Conservation (phyloP, 176 grass and related monocot genomes). For the Ensete ventricosum region DNA sequence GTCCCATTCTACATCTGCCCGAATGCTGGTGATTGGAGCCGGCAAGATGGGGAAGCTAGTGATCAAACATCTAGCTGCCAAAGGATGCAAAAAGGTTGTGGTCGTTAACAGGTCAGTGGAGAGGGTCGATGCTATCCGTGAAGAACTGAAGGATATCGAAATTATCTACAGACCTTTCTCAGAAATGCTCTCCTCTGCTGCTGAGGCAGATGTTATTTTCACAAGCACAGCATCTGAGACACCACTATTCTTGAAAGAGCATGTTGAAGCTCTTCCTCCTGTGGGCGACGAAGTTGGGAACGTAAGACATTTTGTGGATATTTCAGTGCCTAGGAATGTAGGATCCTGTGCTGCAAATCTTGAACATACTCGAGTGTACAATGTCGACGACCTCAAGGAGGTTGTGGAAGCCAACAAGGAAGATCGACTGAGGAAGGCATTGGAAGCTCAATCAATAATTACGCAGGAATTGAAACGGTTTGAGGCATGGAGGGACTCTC, state of each 20-base stretch:
- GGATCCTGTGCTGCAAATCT: constrained; percentile 8
- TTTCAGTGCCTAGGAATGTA: constrained; percentile 15
- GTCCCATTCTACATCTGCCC: constrained; percentile 4
- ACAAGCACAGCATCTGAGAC: constrained; percentile 14
- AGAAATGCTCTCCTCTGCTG: constrained; percentile 3
- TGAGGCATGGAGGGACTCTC: constrained; percentile 12
- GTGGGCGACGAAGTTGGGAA: background rate
- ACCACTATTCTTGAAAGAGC: constrained; percentile 18
- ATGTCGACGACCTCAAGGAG: constrained; percentile 12
- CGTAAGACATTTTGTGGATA: constrained; percentile 5
- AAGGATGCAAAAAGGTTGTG: constrained; percentile 5
- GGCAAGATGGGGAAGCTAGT: constrained; percentile 21
- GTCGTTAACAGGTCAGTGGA: constrained; percentile 12
- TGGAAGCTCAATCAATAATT: constrained; percentile 15
- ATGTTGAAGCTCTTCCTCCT: constrained; percentile 12
- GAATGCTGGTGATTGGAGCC: constrained; percentile 18
- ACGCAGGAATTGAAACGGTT: constrained; percentile 10
- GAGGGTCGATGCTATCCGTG: constrained; percentile 12
- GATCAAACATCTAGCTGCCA: constrained; percentile 17
- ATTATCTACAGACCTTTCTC: constrained; percentile 20
- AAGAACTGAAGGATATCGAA: constrained; percentile 11
- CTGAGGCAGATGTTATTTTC: constrained; percentile 18
- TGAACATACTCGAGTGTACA: constrained; percentile 5
- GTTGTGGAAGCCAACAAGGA: constrained; percentile 22
- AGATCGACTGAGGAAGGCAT: constrained; percentile 14